phyloP scores from a whole-genome alignment of 768 basidiomycete genomes.

The Macrolepiota fuliginosa region DNA sequence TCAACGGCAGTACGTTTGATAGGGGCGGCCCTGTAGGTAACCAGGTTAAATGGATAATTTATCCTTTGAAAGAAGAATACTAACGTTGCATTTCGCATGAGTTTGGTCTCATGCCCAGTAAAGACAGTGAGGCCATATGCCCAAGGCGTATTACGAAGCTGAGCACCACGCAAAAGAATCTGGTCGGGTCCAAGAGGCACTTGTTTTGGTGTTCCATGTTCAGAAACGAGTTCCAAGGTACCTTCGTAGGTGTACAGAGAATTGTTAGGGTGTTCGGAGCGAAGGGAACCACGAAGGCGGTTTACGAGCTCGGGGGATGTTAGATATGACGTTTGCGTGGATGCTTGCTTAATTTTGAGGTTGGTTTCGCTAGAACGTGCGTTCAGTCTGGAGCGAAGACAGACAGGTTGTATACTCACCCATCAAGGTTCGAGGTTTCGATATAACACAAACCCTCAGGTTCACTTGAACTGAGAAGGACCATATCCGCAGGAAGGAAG shows the following conservation, averaged over 20 bases:
- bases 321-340: constrained; percentile 72
- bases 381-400: constrained; percentile 4
- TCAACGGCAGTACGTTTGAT: constrained; percentile 97
- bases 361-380: constrained; percentile 80
- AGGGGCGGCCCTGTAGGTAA: constrained; percentile 72
- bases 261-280: constrained; percentile 97
- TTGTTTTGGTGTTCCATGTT: constrained; percentile 64
- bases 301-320: constrained; percentile 76
- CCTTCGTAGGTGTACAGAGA: constrained; percentile 96
- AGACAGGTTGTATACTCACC: constrained; percentile 45
- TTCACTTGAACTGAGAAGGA: constrained; percentile 86
- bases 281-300: constrained; percentile 75
- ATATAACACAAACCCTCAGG: constrained; percentile 98
- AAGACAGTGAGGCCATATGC: constrained; percentile 92
- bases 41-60: background rate
- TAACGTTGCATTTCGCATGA: constrained; percentile 98
- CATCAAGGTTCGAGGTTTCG: constrained; percentile 96
- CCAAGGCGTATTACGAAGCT: constrained; percentile 96
- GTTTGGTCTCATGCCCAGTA: constrained; percentile 96
- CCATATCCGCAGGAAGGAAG: constrained; percentile 93
- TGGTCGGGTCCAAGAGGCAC: constrained; percentile 95
- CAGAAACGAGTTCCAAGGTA: constrained; percentile 61
- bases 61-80: constrained; percentile 27
- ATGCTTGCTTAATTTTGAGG: constrained; percentile 97
- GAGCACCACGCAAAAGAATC: constrained; percentile 89